A percentile compares a stretch with the other conserved stretches of the same genome.
Evolutionary conservation across 2,329 filamentous ascomycete genomes (phyloP).

Genomic region (Pyrenophora tritici-repentis): DNA sequence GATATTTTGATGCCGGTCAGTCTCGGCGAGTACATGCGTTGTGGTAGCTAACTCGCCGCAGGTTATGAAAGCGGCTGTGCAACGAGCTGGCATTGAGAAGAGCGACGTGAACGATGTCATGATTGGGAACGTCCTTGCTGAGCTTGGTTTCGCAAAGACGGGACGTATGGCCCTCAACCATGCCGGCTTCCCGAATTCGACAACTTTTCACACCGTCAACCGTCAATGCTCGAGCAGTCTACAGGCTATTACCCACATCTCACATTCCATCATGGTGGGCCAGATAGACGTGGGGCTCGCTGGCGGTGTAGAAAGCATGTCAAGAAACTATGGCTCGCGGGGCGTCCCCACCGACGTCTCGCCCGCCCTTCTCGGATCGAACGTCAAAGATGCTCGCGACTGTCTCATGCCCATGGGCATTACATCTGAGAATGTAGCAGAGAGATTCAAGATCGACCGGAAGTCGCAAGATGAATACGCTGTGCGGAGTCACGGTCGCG

Average conservation of each 20-base stretch:
- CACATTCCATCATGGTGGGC: slow-evolving; percentile 78
- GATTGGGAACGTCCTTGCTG: slow-evolving; percentile 76
- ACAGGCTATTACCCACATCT: slow-evolving; percentile 92
- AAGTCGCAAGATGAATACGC: slow-evolving; percentile 84
- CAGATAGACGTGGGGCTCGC: slow-evolving; percentile 87
- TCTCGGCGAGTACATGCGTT: slow-evolving; percentile 61
- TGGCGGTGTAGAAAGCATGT: slow-evolving; percentile 88
- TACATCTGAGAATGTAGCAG: slow-evolving; percentile 92
- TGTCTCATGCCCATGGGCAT: slow-evolving; percentile 98
- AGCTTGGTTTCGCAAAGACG: slow-evolving; percentile 86
- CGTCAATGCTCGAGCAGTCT: slow-evolving; percentile 97
- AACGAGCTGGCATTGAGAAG: slow-evolving; percentile 32
- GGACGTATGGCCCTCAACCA: slow-evolving; percentile 84
- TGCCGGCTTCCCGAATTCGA: slow-evolving; percentile 89
- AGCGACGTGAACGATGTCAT: slow-evolving; percentile 36
- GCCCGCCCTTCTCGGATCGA: slow-evolving; percentile 75
- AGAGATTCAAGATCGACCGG: slow-evolving; percentile 81
- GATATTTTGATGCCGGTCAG: slow-evolving; percentile 70
- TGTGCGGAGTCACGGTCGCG: slow-evolving; percentile 82
- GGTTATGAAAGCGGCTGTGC: slow-evolving; percentile 71
- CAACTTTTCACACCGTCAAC: slow-evolving; percentile 80
- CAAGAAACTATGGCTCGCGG: slow-evolving; percentile 79
- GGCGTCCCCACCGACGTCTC: slow-evolving; percentile 71
- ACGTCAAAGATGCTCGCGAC: slow-evolving; percentile 77
- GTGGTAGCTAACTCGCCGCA: slow-evolving; percentile 58